Base-by-base conservation (phyloP, 768 basidiomycete genomes). In the Gloeostereum incarnatum region DNA sequence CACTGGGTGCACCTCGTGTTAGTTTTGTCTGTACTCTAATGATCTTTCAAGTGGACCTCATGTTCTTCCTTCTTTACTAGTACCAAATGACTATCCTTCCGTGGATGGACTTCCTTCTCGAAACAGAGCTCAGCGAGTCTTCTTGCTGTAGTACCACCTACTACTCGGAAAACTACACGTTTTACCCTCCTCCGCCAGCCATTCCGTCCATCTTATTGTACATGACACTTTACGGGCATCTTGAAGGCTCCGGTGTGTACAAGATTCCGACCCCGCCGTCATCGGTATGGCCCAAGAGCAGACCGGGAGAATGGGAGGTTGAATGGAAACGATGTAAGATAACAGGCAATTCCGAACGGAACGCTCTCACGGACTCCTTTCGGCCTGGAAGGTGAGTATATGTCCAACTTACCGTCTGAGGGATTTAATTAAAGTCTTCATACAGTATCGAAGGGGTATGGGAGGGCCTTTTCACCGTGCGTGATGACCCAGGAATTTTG, bases 381-480 rank as follows among this genome's bases (percentile, higher is more conserved):
- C 61, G 56, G 20, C 73, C 78, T 3, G 81, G 84, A 52, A 75
- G 71, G 71, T 71, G 44, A 8, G 49, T 46, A n/a, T n/a, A 22
- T 27, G 30, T 32, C 11, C 23, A 13, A 16, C 40, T 23, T 38
- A 38, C 30, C 8, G 39, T 35, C 32, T 16, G 17, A 38, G 24
- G 19, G 23, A 24, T 22, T 27, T 46, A 33, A 45, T n/a, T 36
- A 16, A 40, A 1, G 19, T 38, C 32, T 8, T 39, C 23, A 33
- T 33, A 6, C 34, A 83, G 79, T 41, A 56, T 85, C 24, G 80
- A 86, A 43, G 86, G 85, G 5, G 60, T 78, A 10, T 89, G 85
- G 85, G 86, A 89, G 54, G 85, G 85, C 2, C 54, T 75, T 24
- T 88, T 89, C 49, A 80, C 75, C 13, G 85, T 84, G 49, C 44